phyloP scores from a whole-genome alignment of 2,329 filamentous ascomycete species.

The Orbilia oligospora region DNA sequence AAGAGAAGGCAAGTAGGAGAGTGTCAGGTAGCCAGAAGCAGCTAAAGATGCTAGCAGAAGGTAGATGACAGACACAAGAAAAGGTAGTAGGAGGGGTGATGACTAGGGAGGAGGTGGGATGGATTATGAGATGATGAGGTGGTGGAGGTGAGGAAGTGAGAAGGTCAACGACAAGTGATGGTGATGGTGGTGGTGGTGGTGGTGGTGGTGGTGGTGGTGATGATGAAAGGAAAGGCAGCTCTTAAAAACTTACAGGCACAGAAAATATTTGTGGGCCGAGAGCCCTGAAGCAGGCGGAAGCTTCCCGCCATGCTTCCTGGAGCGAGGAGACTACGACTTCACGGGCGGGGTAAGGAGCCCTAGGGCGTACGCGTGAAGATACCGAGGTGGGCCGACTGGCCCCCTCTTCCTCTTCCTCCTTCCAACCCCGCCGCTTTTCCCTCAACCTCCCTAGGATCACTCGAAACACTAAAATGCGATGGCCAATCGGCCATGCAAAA shows the following conservation, averaged over 20 bases:
- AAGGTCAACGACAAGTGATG: not conserved
- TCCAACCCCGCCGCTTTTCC: no score
- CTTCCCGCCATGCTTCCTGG: not conserved
- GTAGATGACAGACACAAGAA: not conserved
- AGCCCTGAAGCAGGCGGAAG: constrained; percentile 17
- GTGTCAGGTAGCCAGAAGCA: not conserved
- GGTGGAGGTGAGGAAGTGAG: no score
- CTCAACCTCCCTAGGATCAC: not conserved
- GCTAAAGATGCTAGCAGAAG: not conserved
- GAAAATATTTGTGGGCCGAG: constrained; percentile 3
- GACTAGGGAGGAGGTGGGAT: not conserved
- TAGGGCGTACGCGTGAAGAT: not conserved
- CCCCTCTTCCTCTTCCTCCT: not conserved
- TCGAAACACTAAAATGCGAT: not conserved
- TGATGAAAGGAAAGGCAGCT: not conserved
- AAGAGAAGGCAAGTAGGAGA: not conserved
- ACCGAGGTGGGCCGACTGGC: not conserved
- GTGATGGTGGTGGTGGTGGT: constrained; percentile 5
- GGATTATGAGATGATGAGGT: not conserved
- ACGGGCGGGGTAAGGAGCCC: not conserved
- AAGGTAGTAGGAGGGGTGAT: not conserved
- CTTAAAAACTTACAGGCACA: constrained; percentile 2
- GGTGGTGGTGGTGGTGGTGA: not conserved
- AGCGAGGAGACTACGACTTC: not conserved
- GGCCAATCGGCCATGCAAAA: constrained; percentile 2